Base-by-base conservation (phyloP, 2,329 filamentous ascomycete species). In the Aspergillus tanneri region DNA sequence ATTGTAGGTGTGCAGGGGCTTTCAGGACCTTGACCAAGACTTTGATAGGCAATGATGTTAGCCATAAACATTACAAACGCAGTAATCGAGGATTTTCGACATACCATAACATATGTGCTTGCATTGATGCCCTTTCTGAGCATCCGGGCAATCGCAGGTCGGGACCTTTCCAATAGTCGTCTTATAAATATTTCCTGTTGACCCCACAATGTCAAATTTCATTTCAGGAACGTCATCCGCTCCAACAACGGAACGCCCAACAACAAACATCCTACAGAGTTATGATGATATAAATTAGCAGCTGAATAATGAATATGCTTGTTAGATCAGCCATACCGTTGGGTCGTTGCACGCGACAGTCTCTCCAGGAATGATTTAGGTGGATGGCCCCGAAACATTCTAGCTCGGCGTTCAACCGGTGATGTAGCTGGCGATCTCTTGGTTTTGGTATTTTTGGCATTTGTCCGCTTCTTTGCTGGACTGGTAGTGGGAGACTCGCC, bases 131-230 rank as follows among this genome's bases (percentile, higher is more conserved):
- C 81, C 78, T 48, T 79, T 79, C 25, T 38, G 51, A 6, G 69
- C 70, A 62, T 83, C 77, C 0, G 79, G 79, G 60, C 81, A 84
- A 47, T 72, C 72, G 64, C 81, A 84, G 5, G 56, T 67, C 0
- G 81, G 80, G 9, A 73, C 57, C 43, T 77, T 76, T 48, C 68
- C 64, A 44, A 86, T 78, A 9, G 65, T 72, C 25, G 82, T 74
- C n/a, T 71, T 77, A 65, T 86, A 85, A 14, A 85, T 66, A 55
- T 85, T 85, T 12, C 82, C 82, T 0, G 80, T 84, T 4, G 76
- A 74, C 14, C 83, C 83, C 24, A 81, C 80, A 41, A 86, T 76
- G 18, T 77, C 68, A 44, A 84, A 74, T 2, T 64, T 71, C 58
- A 85, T 79, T 46, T 70, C 66, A 0, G 75, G 78, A 2, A 63